Evolutionary conservation across 2,329 filamentous ascomycete genomes (phyloP), one percentile per base, ranked within the genome.

Genomic region (Arthrobotrys iridis): DNA sequence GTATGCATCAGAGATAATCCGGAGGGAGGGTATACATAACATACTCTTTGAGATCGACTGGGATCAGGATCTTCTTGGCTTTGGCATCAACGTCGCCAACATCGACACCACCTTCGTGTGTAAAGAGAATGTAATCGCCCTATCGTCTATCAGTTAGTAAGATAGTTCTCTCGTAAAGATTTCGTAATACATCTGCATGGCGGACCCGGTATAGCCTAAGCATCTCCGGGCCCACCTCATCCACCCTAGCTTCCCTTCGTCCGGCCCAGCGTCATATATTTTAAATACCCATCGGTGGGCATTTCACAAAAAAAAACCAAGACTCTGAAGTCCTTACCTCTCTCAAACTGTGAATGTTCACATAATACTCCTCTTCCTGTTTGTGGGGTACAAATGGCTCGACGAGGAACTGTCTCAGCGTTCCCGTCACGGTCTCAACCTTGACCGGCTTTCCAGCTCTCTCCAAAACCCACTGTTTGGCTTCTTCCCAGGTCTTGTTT

Each of bases 121-220:
- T 97, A 88, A 99, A 99, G 82, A 99, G 92, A 83, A 99, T 97
- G 93, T 93, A 98, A 85, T 99, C 95, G 82, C 95, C 95, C 95
- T 98, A 83, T 77, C 11, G 45, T 37, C 0, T 37, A n/a, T 50
- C 10, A 18, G 28, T 26, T 35, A 30, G 30, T 65, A 33, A 30
- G 20, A 48, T 26, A 13, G 46, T 52, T 50, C 48, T 37, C 30
- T 46, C 45, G 30, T 65, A 48, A 43, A 59, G 37, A 37, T 46
- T 24, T 41, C 33, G 20, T 60, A 55, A 30, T 63, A 35, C 18
- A 52, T 48, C 40, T 50, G 43, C 41, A 22, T 60, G 41, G 35
- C 63, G 57, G 35, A 58, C 58, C 48, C 24, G 57, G 71, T 48
- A 64, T 58, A 41, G 57, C 63, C 60, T 63, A 57, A 59, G 60